Base-by-base conservation (phyloP, 306 rosid species). In the Senna siamea region DNA sequence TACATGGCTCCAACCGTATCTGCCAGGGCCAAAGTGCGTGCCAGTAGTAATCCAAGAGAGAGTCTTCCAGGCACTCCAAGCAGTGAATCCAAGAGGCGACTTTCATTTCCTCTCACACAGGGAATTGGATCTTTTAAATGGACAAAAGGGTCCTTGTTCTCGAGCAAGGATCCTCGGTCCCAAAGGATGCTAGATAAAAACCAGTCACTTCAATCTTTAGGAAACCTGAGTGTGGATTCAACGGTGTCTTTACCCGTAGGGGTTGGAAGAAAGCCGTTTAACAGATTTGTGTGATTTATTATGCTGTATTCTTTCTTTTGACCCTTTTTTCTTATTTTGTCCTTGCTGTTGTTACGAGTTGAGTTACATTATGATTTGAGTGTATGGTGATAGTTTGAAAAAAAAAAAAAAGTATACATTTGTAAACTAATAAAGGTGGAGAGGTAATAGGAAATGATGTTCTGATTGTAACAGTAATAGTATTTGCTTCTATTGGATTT, bases 261-360 rank as follows among this genome's bases (percentile, higher is more conserved):
- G 28, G 85, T 89, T 53, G 97, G 92, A 72, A 88, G 97, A 80
- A 92, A 81, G 88, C 99, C 99, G 48, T 95, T 95, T 90, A 90
- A 89, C 82, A 80, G 99, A 95, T 92, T 92, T 86, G 99, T 88
- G 98, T 95, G 99, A 95, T 95, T 69, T 72, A 48, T 58, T 26
- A 23, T 72, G 51, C 46, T n/a, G 61, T 72, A 11, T 80, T 64
- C 76, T 81, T 83, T 76, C 82, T n/a, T n/a, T n/a, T n/a, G n/a
- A 66, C 83, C 78, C 89, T 35, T 72, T 80, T 44, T 80, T 70
- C 51, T 46, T 46, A 43, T 26, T 76, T 70, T 44, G 35, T 51
- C 66, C 72, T n/a, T 77, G 82, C 81, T 81, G 84, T 43, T 83
- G 79, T 61, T 73, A 66, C 71, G 78, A 79, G 81, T 75, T 18